phyloP scores from a whole-genome alignment of 2,329 filamentous ascomycete species.

The Coniosporium tulheliwenetii region DNA sequence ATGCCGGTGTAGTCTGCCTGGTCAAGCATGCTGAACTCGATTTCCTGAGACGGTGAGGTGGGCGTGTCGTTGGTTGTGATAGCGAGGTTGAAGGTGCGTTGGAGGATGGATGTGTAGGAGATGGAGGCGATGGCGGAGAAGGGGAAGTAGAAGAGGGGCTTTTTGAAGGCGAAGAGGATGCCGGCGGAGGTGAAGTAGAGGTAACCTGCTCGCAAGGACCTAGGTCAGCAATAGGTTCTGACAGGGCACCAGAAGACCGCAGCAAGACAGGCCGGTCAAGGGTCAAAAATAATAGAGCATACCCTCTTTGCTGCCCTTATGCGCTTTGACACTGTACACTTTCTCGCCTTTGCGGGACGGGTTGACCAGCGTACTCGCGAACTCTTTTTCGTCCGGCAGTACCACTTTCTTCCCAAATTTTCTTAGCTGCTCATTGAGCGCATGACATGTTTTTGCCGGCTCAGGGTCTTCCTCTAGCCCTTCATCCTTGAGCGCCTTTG shows the following conservation, averaged over 20 bases:
- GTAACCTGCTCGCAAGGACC: slow-evolving; percentile 29
- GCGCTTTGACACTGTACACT: slow-evolving; percentile 48
- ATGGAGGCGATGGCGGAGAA: slow-evolving; percentile 43
- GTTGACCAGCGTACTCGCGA: slow-evolving; percentile 43
- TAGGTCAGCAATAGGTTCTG: neutral
- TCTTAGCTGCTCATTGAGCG: slow-evolving; percentile 34
- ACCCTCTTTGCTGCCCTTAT: slow-evolving; percentile 51
- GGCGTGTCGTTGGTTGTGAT: slow-evolving; percentile 23
- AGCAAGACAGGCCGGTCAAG: neutral
- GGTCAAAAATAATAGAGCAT: slow-evolving; percentile 5
- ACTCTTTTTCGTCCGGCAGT: slow-evolving; percentile 39
- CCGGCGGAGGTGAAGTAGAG: slow-evolving; percentile 46
- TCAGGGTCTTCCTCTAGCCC: slow-evolving; percentile 26
- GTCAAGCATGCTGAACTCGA: slow-evolving; percentile 51
- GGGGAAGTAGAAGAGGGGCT: slow-evolving; percentile 46
- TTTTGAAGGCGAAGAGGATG: slow-evolving; percentile 50
- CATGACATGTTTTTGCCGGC: slow-evolving; percentile 28
- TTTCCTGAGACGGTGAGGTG: slow-evolving; percentile 31
- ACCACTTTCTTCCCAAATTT: slow-evolving; percentile 31
- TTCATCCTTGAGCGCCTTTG: slow-evolving; percentile 25
- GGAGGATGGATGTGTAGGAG: slow-evolving; percentile 47
- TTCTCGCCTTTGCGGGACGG: slow-evolving; percentile 46
- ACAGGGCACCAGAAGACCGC: neutral
- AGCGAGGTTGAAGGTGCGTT: slow-evolving; percentile 51
- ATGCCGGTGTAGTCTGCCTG: slow-evolving; percentile 47